Conservation (phyloP, 1,284 basidiomycete species). For the Mycena citricolor region DNA sequence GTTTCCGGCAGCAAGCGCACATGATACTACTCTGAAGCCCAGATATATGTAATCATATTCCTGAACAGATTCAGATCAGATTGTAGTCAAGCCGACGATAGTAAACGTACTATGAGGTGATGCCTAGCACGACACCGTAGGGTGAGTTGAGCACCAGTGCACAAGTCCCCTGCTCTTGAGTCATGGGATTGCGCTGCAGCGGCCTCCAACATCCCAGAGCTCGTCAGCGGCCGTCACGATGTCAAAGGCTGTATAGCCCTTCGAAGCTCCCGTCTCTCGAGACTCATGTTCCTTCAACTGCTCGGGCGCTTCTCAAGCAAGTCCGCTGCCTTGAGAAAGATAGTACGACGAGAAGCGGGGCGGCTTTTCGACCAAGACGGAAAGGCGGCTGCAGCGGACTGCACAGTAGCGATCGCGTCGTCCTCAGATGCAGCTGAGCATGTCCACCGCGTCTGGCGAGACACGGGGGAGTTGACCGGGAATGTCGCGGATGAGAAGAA, state of each 20-base stretch:
- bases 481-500: constrained; percentile 24
- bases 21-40: constrained; percentile 38
- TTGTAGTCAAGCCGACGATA: too few relatives aligned
- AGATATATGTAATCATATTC: constrained; percentile 38
- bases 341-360: constrained; percentile 12
- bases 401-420: constrained; percentile 14
- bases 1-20: constrained; percentile 52
- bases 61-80: too few relatives aligned
- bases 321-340: constrained; percentile 20
- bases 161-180: constrained; percentile 10
- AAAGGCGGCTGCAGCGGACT: constrained; percentile 18
- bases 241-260: constrained; percentile 8
- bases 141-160: constrained; percentile 21
- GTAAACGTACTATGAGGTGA: constrained; percentile 23
- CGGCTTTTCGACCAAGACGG: constrained; percentile 18
- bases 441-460: constrained; percentile 11
- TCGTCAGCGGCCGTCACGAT: constrained; percentile 6
- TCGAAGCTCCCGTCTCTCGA: constrained; percentile 13
- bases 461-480: constrained; percentile 17
- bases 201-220: constrained; percentile 10
- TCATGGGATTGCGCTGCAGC: constrained; percentile 11
- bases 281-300: constrained; percentile 8
- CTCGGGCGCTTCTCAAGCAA: constrained; percentile 16
- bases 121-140: constrained; percentile 10
- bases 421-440: constrained; percentile 13